A percentile compares a stretch with the other conserved stretches of the same genome.
Conservation (phyloP, 2,329 filamentous ascomycete species). For the Colletotrichum echinochloae region DNA sequence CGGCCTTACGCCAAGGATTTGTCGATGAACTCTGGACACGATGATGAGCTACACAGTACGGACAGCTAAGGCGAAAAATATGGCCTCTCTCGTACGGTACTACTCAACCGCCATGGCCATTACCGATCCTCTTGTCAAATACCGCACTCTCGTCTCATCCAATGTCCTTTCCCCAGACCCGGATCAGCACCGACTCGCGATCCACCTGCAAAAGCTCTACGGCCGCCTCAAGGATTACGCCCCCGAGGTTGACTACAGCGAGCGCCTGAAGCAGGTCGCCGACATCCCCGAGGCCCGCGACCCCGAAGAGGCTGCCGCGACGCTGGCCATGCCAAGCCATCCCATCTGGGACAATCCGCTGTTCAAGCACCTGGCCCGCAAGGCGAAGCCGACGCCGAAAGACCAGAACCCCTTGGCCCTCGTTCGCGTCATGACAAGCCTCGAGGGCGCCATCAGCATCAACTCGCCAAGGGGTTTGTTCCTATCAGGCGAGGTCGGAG, state of each 20-base stretch:
- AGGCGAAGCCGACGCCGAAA: constrained; percentile 62
- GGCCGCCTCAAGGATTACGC: constrained; percentile 82
- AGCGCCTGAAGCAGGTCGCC: constrained; percentile 72
- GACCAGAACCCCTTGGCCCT: constrained; percentile 69
- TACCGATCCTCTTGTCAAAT: constrained; percentile 81
- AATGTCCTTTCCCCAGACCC: constrained; percentile 76
- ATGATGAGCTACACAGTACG: constrained; percentile 43
- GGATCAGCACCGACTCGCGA: constrained; percentile 77
- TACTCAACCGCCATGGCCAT: constrained; percentile 67
- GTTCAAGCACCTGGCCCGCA: constrained; percentile 68
- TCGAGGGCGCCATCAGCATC: constrained; percentile 78
- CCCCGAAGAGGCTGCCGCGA: constrained; percentile 47
- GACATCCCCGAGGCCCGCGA: constrained; percentile 53
- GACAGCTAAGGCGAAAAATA: neutral
- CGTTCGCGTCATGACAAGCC: constrained; percentile 74
- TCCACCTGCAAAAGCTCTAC: constrained; percentile 84
- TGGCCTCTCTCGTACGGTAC: constrained; percentile 33
- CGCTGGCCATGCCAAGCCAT: constrained; percentile 64
- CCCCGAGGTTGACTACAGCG: constrained; percentile 76
- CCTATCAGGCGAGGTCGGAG: constrained; percentile 84
- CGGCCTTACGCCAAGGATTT: too few species aligned
- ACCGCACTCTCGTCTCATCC: constrained; percentile 76
- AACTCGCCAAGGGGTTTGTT: constrained; percentile 81
- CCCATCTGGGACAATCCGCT: constrained; percentile 70
- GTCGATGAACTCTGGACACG: neutral